Evolutionary conservation across 225 moss, liverwort and hornwort species (phyloP), one percentile per base, ranked within the genome.

Genomic region (Climacium dendroides): DNA sequence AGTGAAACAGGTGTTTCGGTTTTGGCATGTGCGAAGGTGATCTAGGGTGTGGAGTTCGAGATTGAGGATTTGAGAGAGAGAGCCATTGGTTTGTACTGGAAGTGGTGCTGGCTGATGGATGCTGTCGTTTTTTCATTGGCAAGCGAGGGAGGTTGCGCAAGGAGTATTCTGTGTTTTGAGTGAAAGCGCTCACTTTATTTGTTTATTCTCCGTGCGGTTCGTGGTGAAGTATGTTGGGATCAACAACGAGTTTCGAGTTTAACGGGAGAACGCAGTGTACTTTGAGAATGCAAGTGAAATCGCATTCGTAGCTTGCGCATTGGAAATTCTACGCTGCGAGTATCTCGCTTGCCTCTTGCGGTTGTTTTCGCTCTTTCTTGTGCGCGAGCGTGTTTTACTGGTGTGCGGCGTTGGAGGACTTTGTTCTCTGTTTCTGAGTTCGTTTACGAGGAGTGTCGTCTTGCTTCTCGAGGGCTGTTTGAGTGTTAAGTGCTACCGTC

Each of bases 251-350:
- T 60, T 93, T 89, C 88, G 93, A 90, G 89, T 93, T 93, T 48
- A 93, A 93, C 88, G 93, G 93, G 37, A 85, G 93, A 85, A 93
- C 93, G 67, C 92, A 92, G 92, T 92, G 90, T 55, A 93, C 93
- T 84, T 54, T 93, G 82, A 88, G 92, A 85, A 93, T 93, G 93
- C 93, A 93, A 92, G 93, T 93, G 87, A 93, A 93, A 79, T 93
- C 93, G 19, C 93, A 93, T 74, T 93, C 92, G 26, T 89, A 88
- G 78, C 88, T 83, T 81, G 87, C 16, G 62, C 66, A 55, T 45
- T 73, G 74, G 85, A 74, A 85, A 45, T 79, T 35, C 25, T 67
- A 5, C 57, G 9, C 65, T 82, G 72, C 65, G 71, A 58, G 37
- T 22, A 5, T 29, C 23, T 83, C 55, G 30, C 45, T 70, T 54